A percentile compares a stretch with the other conserved stretches of the same genome.
These are phyloP conservation scores for Mycena amicta DNA, from an alignment of 768 basidiomycete genomes.

Conservation along the genomic window DNA sequence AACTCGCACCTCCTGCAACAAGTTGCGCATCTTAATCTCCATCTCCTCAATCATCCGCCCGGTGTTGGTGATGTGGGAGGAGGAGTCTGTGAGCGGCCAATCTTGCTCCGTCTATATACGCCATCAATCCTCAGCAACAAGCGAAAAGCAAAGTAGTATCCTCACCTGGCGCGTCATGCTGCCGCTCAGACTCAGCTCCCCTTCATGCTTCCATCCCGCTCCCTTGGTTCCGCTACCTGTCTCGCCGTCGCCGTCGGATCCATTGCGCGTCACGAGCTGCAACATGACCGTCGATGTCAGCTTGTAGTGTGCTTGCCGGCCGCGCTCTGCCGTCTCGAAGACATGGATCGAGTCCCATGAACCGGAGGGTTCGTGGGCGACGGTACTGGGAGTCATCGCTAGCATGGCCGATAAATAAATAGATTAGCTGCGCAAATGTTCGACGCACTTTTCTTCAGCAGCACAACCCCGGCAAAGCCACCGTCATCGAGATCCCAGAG, in stretches of 20 bases:
- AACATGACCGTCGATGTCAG: constrained; percentile 97
- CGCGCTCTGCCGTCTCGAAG: constrained; percentile 91
- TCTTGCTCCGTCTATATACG: constrained; percentile 77
- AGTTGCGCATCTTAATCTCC: constrained; percentile 98
- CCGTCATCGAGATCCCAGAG: constrained; percentile 98
- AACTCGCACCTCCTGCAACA: constrained; percentile 75
- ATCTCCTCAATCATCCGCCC: constrained; percentile 97
- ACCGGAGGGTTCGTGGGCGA: constrained; percentile 70
- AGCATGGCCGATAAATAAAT: constrained; percentile 8
- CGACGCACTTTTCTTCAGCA: constrained; percentile 89
- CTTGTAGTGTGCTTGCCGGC: constrained; percentile 93
- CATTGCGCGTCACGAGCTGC: constrained; percentile 68
- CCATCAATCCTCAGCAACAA: constrained; percentile 11
- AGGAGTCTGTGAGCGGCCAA: constrained; percentile 74
- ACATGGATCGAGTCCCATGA: constrained; percentile 99
- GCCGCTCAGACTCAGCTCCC: constrained; percentile 85
- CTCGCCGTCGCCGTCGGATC: constrained; percentile 34
- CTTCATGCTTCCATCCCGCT: constrained; percentile 60
- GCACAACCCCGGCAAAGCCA: constrained; percentile 93
- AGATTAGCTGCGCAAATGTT: too few species aligned
- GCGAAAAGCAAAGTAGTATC: not conserved
- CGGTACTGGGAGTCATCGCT: constrained; percentile 64
- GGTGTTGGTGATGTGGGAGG: constrained; percentile 91
- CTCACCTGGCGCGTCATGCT: constrained; percentile 96
- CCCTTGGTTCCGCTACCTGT: constrained; percentile 44